These are phyloP conservation scores for Sugiyamaella neomexicana DNA, from an alignment of 1,139 yeast species.

Conservation along the genomic window DNA sequence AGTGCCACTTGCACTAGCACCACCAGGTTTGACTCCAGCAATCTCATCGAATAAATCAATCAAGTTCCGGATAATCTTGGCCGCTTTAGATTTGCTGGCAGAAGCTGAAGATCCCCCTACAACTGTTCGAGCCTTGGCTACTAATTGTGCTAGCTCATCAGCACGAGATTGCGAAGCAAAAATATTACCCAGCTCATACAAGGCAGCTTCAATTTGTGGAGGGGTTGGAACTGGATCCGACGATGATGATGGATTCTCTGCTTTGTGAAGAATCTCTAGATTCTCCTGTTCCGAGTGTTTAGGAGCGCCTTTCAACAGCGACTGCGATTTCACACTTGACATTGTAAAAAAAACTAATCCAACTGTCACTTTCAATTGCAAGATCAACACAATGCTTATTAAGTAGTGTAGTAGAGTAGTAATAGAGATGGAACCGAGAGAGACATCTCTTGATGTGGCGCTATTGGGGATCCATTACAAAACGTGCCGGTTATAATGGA, in stretches of 20 bases:
- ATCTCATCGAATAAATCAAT: conserved; percentile 76
- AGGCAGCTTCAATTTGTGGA: conserved; percentile 34
- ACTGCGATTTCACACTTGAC: not conserved
- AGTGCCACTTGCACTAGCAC: conserved; percentile 14
- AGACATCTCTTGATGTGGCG: not conserved
- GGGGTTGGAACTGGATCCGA: conserved; percentile 1
- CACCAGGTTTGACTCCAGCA: conserved; percentile 14
- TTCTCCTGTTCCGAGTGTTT: conserved; percentile 16
- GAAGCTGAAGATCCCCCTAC: conserved; percentile 64
- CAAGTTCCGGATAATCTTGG: conserved; percentile 67
- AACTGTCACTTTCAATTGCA: too few species aligned
- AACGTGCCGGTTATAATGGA: not conserved
- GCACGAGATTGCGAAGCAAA: conserved; percentile 43
- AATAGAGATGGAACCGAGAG: not conserved
- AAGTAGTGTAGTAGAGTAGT: not conserved
- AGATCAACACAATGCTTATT: not conserved
- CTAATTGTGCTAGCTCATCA: conserved; percentile 57
- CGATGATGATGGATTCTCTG: conserved; percentile 9
- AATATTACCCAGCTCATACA: conserved; percentile 40
- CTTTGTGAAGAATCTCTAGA: conserved; percentile 10
- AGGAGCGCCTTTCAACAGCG: conserved; percentile 2
- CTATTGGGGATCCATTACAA: not conserved
- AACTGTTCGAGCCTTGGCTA: conserved; percentile 66
- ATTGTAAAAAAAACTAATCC: too few species aligned
- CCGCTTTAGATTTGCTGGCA: conserved; percentile 74